phyloP scores from a whole-genome alignment of 163 green algal genomes.

The Scenedesmus sp. region DNA sequence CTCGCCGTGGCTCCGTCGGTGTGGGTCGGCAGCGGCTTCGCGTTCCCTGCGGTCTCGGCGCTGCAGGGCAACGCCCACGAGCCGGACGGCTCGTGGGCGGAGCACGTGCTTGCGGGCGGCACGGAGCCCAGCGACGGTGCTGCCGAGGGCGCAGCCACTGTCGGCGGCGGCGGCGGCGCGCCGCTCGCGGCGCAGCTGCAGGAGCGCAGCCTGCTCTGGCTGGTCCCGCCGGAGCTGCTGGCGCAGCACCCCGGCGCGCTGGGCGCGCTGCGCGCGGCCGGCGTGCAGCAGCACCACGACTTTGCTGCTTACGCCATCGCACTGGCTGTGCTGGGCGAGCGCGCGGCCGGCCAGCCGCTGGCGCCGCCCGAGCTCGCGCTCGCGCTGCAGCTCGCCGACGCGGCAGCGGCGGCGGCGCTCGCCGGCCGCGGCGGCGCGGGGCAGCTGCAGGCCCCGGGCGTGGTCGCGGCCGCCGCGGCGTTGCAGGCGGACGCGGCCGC shows the following conservation, averaged over 20 bases:
- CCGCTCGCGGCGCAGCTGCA: conserved; percentile 20
- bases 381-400: conserved; percentile 50
- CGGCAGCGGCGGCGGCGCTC: conserved; percentile 24
- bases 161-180: too few relatives aligned
- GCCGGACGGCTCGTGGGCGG: too few relatives aligned
- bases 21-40: conserved; percentile 44
- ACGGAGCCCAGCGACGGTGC: too few relatives aligned
- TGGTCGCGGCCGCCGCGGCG: conserved; percentile 16
- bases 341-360: conserved; percentile 38
- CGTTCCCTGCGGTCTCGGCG: conserved; percentile 8
- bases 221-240: neutral
- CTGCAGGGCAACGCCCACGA: conserved; percentile 5
- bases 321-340: conserved; percentile 44
- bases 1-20: conserved; percentile 4
- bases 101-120: too few relatives aligned
- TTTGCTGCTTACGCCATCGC: conserved; percentile 50
- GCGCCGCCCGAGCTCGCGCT: conserved; percentile 30
- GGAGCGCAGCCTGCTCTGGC: conserved; percentile 7
- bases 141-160: too few relatives aligned
- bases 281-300: conserved; percentile 18
- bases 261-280: neutral
- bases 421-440: neutral
- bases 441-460: conserved; percentile 15
- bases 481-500: conserved; percentile 18
- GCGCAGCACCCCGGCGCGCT: conserved; percentile 14